phyloP scores from a whole-genome alignment of 352 stramenopile species.

The Globisporangium splendens region DNA sequence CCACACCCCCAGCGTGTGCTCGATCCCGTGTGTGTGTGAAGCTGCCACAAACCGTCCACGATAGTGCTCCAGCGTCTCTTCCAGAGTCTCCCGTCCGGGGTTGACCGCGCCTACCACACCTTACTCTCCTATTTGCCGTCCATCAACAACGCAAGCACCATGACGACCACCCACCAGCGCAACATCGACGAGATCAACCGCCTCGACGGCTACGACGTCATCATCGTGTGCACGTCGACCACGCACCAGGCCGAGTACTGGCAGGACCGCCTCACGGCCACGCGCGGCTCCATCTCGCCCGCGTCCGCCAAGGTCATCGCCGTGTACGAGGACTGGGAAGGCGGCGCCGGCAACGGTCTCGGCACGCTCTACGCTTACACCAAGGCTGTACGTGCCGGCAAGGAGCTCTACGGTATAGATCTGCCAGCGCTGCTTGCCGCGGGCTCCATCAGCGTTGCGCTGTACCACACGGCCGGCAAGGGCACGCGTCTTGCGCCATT shows the following conservation, averaged over 20 bases:
- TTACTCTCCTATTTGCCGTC: conserved; percentile 13
- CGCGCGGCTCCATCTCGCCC: conserved; percentile 76
- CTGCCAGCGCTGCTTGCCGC: conserved; percentile 73
- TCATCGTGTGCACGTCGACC: conserved; percentile 97
- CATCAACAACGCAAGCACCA: conserved; percentile 2
- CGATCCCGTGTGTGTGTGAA: too few species aligned
- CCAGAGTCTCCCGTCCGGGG: not conserved
- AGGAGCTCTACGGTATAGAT: conserved; percentile 85
- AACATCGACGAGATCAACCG: conserved; percentile 86
- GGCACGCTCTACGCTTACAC: conserved; percentile 96
- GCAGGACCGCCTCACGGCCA: conserved; percentile 92
- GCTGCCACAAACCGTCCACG: not conserved
- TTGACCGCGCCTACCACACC: conserved; percentile 13
- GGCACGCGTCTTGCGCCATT: conserved; percentile 95
- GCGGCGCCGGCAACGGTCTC: conserved; percentile 95
- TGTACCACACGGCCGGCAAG: conserved; percentile 98
- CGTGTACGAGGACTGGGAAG: conserved; percentile 95
- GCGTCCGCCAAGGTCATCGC: conserved; percentile 92
- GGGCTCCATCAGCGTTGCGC: conserved; percentile 85
- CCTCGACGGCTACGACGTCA: conserved; percentile 92
- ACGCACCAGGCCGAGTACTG: conserved; percentile 96
- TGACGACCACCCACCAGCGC: conserved; percentile 58
- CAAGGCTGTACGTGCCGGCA: conserved; percentile 89
- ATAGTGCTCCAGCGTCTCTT: conserved; percentile 16
- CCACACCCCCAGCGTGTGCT: not conserved